Evolutionary conservation across 2,329 filamentous ascomycete species (phyloP), one percentile per base, ranked within the genome.

Genomic region (Diaporthe helianthi): DNA sequence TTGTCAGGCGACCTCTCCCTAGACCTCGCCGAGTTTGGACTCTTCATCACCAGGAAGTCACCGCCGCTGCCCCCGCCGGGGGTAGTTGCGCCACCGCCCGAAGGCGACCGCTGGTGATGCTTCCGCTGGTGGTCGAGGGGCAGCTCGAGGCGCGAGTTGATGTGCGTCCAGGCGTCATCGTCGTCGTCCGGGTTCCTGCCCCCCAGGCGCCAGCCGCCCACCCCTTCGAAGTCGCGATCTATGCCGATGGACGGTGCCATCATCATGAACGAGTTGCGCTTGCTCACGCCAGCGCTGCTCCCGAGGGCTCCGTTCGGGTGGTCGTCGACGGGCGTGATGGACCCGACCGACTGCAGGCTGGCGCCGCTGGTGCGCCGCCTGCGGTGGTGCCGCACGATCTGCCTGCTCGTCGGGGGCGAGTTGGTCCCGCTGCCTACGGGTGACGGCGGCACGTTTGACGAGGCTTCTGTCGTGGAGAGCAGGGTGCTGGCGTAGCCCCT

Each of bases 191-290:
- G 73, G 4, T 73, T 76, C 47, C 79, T 79, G 47, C 83, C 79
- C 38, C 85, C 82, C 72, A 87, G 72, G 58, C 86, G 79, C 86
- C 87, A 89, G 3, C 87, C 87, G 22, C 87, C 87, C 2, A 89
- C 77, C 9, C 87, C 87, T 72, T 89, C 87, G 72, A 85, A 89
- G 74, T 89, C 87, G 36, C 87, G 79, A 65, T 85, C 83, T 4
- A 85, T 78, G 0, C 86, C 86, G 41, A 85, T 76, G 70, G 82
- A 85, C 9, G 84, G 82, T 17, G 82, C 78, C 19, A 87, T 74
- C 49, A 69, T 74, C 49, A 69, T 63, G 55, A 69, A 66, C 13
- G 69, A 71, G 7, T 33, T 76, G 72, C 38, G 71, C 69, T 47
- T 69, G 67, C 69, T 63, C 33, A 65, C 58, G 44, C 19, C 55